Evolutionary conservation across 1,284 basidiomycete genomes (phyloP).

Genomic region (Malassezia sp.): DNA sequence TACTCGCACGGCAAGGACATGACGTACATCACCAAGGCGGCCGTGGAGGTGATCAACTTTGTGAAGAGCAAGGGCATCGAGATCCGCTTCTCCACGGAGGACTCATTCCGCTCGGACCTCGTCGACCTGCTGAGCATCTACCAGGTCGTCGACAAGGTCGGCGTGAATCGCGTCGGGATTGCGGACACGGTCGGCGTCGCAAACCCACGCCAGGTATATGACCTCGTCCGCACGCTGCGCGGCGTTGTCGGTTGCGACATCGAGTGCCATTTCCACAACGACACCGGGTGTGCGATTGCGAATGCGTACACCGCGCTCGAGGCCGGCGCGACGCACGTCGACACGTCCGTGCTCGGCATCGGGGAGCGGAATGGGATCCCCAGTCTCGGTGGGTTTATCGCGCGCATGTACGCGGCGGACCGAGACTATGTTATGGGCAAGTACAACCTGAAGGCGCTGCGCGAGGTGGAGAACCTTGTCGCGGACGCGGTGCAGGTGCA

Average conservation of each 20-base stretch:
- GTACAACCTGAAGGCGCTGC: constrained; percentile 94
- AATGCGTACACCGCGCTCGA: constrained; percentile 98
- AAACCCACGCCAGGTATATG: constrained; percentile 96
- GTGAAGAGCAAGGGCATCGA: constrained; percentile 99
- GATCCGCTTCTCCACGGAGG: constrained; percentile 98
- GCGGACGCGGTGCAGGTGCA: constrained; percentile 97
- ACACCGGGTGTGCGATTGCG: constrained; percentile 85
- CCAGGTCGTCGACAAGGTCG: constrained; percentile 98
- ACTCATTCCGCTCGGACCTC: constrained; percentile 98
- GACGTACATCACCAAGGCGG: constrained; percentile 94
- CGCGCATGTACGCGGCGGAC: constrained; percentile 70
- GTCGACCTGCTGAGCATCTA: constrained; percentile 98
- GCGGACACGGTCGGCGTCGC: constrained; percentile 99
- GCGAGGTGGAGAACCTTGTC: constrained; percentile 97
- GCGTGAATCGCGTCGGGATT: constrained; percentile 96
- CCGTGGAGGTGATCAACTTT: constrained; percentile 96
- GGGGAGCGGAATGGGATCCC: constrained; percentile 99
- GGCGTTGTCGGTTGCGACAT: constrained; percentile 70
- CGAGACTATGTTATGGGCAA: constrained; percentile 98
- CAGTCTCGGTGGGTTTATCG: constrained; percentile 89
- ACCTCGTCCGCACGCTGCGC: constrained; percentile 86
- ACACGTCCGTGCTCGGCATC: constrained; percentile 75
- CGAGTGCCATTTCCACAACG: constrained; percentile 97
- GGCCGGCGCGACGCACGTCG: constrained; percentile 97
- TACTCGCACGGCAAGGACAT: constrained; percentile 99